Evolutionary conservation across 805 yeast genomes (phyloP).

Genomic region (Brettanomyces naardenensis): DNA sequence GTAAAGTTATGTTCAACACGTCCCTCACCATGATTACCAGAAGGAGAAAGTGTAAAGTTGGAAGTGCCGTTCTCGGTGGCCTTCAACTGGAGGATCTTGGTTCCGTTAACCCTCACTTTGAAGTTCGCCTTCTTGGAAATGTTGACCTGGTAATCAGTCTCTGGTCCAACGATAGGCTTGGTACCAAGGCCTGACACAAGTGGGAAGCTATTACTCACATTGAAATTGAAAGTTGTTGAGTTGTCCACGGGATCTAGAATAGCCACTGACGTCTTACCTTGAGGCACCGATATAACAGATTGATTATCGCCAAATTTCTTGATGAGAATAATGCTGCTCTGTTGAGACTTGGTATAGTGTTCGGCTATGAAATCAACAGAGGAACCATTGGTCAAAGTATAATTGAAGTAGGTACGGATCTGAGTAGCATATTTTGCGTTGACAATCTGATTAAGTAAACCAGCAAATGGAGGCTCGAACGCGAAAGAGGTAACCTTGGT

Average conservation of each 20-base stretch:
- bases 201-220: conserved; percentile 23
- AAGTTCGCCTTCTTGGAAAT: conserved; percentile 17
- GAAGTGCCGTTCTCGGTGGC: conserved; percentile 40
- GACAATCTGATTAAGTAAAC: conserved; percentile 31
- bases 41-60: conserved; percentile 31
- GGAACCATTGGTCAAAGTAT: conserved; percentile 32
- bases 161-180: conserved; percentile 14
- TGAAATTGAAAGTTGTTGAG: conserved; percentile 12
- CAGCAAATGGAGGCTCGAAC: conserved; percentile 30
- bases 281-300: conserved; percentile 17
- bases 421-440: conserved; percentile 27
- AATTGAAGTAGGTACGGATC: conserved; percentile 29
- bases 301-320: conserved; percentile 33
- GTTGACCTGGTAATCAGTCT: conserved; percentile 22
- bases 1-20: conserved; percentile 27
- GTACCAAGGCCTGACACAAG: conserved; percentile 16
- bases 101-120: conserved; percentile 15
- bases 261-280: conserved; percentile 19
- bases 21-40: conserved; percentile 42
- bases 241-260: conserved; percentile 16
- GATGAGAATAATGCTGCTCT: conserved; percentile 33
- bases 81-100: conserved; percentile 17
- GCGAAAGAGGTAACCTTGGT: conserved; percentile 26
- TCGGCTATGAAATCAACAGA: conserved; percentile 23
- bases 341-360: conserved; percentile 23